Evolutionary conservation across 1,284 basidiomycete species (phyloP), one percentile per base, ranked within the genome.

Genomic region (Fomitopsis palustris): DNA sequence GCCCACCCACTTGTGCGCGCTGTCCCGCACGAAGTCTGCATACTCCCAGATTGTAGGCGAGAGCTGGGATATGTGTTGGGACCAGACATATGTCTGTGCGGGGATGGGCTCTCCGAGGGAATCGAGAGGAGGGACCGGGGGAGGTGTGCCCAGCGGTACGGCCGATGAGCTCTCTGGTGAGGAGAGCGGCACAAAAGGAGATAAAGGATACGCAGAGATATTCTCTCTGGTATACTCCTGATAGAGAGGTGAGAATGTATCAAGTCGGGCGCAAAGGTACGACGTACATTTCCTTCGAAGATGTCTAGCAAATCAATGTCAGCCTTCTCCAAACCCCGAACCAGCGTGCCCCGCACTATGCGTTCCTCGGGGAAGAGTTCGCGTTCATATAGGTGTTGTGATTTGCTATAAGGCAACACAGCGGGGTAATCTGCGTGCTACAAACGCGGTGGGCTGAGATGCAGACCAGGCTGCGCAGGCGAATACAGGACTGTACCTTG

Each of bases 361-460:
- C 75, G 71, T 56, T 86, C 82, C 58, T 85, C 80, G 9, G 66
- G 68, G 8, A 69, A 64, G 29, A 88, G 75, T 5, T 81, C 78
- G 12, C 61, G 64, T 16, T 68, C 63, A 47, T 85, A 79, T 29
- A 86, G 72, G 17, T 70, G 63, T 16, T 67, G 62, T 38, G 82
- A 82, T 52, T 72, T 72, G n/a, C 72, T 68, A 60, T 81, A 83
- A 0, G 86, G 81, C 14, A 93, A 70, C 17, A 94, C 78, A 0
- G 85, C 93, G 0, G 95, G 95, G 68, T 96, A 96, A 70, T 95
- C 92, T 58, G 75, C 84, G 55, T 68, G 60, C 87, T 90, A 63
- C n/a, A 25, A 27, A 25, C 25, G 45, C 10, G 2, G 6, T 25
- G 12, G 25, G 17, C n/a, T 52, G 14, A 52, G 31, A 31, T 23